These are phyloP conservation scores for Pezicula neosporulosa DNA, from an alignment of 2,329 filamentous ascomycete genomes.

Conservation along the genomic window DNA sequence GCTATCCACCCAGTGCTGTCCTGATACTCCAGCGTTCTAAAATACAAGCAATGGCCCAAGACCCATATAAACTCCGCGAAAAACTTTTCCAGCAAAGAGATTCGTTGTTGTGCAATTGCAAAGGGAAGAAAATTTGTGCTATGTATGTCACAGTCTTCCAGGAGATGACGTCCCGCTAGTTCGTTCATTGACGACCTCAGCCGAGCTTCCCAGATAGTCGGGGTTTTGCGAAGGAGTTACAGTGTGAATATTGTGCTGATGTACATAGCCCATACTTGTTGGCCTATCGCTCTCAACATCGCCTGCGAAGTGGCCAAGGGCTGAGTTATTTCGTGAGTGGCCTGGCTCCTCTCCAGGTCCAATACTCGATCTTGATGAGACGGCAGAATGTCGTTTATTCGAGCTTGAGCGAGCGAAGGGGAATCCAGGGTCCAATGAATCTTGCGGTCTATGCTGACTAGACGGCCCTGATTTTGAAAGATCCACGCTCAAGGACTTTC, in stretches of 20 bases:
- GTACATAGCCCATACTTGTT: conserved; percentile 53
- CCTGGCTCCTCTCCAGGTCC: conserved; percentile 43
- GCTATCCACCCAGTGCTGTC: not conserved
- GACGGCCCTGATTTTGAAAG: conserved; percentile 8
- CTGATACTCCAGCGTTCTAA: not conserved
- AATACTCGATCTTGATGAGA: conserved; percentile 48
- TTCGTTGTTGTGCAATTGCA: conserved; percentile 1
- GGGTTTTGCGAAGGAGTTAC: conserved; percentile 46
- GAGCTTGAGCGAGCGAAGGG: conserved; percentile 57
- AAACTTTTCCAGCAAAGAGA: not conserved
- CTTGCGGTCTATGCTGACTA: conserved; percentile 13
- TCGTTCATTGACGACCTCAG: conserved; percentile 50
- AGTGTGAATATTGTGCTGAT: conserved; percentile 53
- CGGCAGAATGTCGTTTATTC: conserved; percentile 46
- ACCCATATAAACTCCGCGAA: not conserved
- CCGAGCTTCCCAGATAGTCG: conserved; percentile 49
- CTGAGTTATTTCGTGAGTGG: conserved; percentile 28
- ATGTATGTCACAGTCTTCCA: not conserved
- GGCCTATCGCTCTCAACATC: conserved; percentile 42
- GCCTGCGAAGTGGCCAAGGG: conserved; percentile 25
- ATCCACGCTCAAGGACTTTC: conserved; percentile 32
- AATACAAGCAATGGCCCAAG: not conserved
- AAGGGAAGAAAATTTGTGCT: not conserved
- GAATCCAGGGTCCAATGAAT: conserved; percentile 32
- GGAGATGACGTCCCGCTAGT: not conserved